Percentiles rank a stretch among this genome's conserved stretches.
Conservation (phyloP, 305 asterid species). For the Ajuga reptans region DNA sequence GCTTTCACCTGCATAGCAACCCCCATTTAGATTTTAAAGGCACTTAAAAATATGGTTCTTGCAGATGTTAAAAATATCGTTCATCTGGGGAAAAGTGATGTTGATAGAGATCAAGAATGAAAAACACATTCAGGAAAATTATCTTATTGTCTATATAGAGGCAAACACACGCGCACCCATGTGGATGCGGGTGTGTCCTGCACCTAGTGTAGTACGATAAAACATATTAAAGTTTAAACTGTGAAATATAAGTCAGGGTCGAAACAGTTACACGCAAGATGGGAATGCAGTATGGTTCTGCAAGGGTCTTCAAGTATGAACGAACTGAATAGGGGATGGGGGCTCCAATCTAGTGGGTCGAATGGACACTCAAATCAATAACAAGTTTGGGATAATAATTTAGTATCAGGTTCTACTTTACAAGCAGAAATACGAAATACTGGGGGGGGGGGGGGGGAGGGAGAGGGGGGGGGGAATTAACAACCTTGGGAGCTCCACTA, state of each 20-base stretch:
- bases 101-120: background rate
- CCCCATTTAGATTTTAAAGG: background rate
- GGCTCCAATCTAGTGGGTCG: background rate
- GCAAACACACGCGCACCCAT: background rate
- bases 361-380: background rate
- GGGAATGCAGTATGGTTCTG: background rate
- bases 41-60: background rate
- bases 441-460: background rate
- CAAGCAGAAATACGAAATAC: background rate
- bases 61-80: background rate
- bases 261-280: background rate
- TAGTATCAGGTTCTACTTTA: background rate
- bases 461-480: background rate
- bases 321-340: background rate
- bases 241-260: background rate
- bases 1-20: constrained; percentile 64
- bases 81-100: background rate
- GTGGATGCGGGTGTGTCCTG: background rate
- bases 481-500: constrained; percentile 98
- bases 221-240: background rate
- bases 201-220: background rate
- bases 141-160: background rate
- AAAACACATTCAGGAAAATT: background rate
- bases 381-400: background rate
- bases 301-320: background rate